Percentiles rank a stretch among this genome's conserved stretches.
Evolutionary conservation across 768 basidiomycete species (phyloP).

Genomic region (Collybia sp.): DNA sequence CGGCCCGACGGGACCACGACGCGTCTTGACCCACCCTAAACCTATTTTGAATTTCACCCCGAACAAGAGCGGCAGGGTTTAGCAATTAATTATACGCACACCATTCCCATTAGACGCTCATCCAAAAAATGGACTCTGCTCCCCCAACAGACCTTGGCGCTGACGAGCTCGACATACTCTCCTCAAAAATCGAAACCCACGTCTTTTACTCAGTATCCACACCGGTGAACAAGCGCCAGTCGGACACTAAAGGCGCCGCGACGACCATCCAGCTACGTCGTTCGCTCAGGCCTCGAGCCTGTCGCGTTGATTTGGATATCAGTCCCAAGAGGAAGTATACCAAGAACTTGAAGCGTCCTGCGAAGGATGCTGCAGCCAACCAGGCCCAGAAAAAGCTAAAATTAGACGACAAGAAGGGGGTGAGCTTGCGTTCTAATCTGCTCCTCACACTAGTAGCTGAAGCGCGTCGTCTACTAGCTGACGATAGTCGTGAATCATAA

Average conservation of each 20-base stretch:
- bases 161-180: constrained; percentile 10
- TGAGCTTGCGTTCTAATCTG: constrained; percentile 14
- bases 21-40: no score
- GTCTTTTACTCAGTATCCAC: constrained; percentile 2
- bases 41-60: no score
- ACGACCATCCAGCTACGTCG: constrained; percentile 3
- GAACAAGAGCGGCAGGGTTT: no score
- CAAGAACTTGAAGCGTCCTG: constrained; percentile 5
- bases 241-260: background rate
- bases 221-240: constrained; percentile 2
- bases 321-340: no score
- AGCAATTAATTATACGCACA: no score
- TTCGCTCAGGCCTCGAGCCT: constrained; percentile 11
- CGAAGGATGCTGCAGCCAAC: constrained; percentile 12
- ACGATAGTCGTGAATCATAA: constrained; percentile 33
- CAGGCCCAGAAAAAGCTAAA: constrained; percentile 21
- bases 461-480: constrained; percentile 21
- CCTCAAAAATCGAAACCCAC: background rate
- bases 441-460: background rate
- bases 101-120: no score
- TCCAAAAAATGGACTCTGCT: background rate
- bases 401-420: constrained; percentile 34
- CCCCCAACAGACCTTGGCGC: background rate
- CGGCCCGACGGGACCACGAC: no score
- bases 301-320: background rate